Conservation (phyloP, 306 rosid genomes). For the Cotoneaster glaucophyllus region DNA sequence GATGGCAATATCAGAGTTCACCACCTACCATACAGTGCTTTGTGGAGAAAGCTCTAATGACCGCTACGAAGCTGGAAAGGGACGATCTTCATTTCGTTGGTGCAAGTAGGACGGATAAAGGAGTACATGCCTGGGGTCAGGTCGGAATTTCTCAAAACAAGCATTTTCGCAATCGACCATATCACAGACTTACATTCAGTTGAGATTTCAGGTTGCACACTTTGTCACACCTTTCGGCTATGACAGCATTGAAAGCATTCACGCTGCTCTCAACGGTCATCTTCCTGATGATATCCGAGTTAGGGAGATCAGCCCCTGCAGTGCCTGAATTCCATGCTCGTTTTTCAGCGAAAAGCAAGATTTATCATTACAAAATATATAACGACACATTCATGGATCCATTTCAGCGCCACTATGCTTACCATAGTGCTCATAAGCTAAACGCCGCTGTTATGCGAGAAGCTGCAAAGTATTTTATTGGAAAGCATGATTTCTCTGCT, state of each 20-base stretch:
- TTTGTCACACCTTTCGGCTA: constrained; percentile 78
- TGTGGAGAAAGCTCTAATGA: constrained; percentile 61
- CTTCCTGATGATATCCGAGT: constrained; percentile 86
- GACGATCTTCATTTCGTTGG: constrained; percentile 73
- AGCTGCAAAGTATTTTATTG: constrained; percentile 68
- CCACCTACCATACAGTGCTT: constrained; percentile 83
- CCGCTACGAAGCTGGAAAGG: constrained; percentile 68
- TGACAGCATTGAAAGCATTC: constrained; percentile 53
- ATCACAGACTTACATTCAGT: constrained; percentile 23
- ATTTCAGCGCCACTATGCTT: constrained; percentile 64
- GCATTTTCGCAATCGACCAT: neutral
- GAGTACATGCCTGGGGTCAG: constrained; percentile 99
- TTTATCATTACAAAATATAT: constrained; percentile 88
- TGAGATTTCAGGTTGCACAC: constrained; percentile 80
- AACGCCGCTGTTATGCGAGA: constrained; percentile 65
- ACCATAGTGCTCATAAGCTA: constrained; percentile 67
- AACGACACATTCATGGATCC: constrained; percentile 79
- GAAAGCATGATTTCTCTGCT: constrained; percentile 86
- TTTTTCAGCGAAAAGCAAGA: constrained; percentile 74
- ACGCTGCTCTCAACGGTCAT: constrained; percentile 74
- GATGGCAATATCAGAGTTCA: constrained; percentile 92
- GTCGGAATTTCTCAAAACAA: constrained; percentile 37
- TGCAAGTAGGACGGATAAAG: constrained; percentile 84
- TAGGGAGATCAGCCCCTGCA: constrained; percentile 80
- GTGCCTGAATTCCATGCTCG: constrained; percentile 82